Base-by-base conservation (phyloP, 768 basidiomycete species). In the Dioszegia crocea region DNA sequence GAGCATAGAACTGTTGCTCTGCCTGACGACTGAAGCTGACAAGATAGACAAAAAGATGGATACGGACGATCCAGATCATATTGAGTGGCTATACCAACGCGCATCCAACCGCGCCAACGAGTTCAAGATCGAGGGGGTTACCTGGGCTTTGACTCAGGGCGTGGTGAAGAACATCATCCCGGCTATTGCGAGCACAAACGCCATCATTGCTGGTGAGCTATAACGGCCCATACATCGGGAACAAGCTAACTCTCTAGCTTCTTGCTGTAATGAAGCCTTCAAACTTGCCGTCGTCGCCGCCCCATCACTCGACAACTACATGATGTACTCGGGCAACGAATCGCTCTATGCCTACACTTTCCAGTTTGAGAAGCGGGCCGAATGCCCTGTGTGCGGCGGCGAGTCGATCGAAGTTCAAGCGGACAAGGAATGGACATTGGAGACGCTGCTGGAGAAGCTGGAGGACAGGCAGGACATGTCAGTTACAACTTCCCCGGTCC, bases 151-250 rank as follows among this genome's bases (percentile, higher is more conserved):
- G 36, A 98, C 96, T 0, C 96, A 99, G 76, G 96, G 96, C 41
- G 96, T 99, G 52, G 96, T 99, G 45, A 99, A 99, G 83, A 96
- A 96, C 69, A 96, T 99, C 78, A 98, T 99, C 63, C 94, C 96
- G 21, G 94, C 96, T 43, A 98, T 99, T 65, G 96, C 96, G 1
- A 93, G 90, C 0, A 99, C 96, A 16, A 99, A 99, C 70, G 96
- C 96, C 33, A 93, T 98, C 75, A 92, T 99, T 59, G 89, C 96
- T 47, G 92, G 91, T 89, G 64, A 40, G 82, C 62, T 36, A 39
- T n/a, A 40, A 26, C 16, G 21, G n/a, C 17, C 36, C 12, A 10
- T 16, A 24, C 21, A 33, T 51, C 17, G 21, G 21, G 11, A 9
- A 29, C 4, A 46, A 43, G 59, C 62, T 61, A 29, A 62, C n/a